Conservation (phyloP, 2,329 filamentous ascomycete species). For the Fusarium concolor region DNA sequence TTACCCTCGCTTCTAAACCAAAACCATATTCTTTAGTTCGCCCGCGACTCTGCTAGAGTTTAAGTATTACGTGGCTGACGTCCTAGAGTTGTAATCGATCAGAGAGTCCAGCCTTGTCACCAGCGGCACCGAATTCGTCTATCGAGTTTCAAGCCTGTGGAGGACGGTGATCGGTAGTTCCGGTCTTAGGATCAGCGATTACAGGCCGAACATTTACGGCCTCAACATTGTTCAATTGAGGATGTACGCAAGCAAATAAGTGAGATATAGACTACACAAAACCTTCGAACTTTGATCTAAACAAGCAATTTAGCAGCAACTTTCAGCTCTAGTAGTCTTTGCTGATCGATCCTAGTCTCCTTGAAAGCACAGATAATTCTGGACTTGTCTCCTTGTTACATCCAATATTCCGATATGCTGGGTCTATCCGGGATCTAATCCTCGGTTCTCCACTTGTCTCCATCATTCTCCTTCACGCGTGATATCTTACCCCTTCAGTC, state of each 20-base stretch:
- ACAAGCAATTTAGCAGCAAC: slow-evolving; percentile 13
- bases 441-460: slow-evolving; percentile 24
- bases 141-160: slow-evolving; percentile 19
- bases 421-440: background rate
- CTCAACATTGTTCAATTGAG: background rate
- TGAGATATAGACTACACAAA: background rate
- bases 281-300: slow-evolving; percentile 19
- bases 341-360: background rate
- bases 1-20: slow-evolving; percentile 10
- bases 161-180: slow-evolving; percentile 21
- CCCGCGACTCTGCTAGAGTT: slow-evolving; percentile 4
- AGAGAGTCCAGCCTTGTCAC: slow-evolving; percentile 22
- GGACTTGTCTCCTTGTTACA: slow-evolving; percentile 3
- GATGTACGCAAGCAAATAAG: background rate
- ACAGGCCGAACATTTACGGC: slow-evolving; percentile 6
- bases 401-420: slow-evolving; percentile 11
- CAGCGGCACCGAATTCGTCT: slow-evolving; percentile 32
- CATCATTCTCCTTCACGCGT: slow-evolving; percentile 27
- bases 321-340: background rate
- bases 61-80: slow-evolving; percentile 18
- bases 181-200: background rate
- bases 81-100: slow-evolving; percentile 1
- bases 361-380: background rate
- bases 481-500: slow-evolving; percentile 21
- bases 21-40: slow-evolving; percentile 7